These are phyloP conservation scores for Penicillium ochrochloron DNA, from an alignment of 495 filamentous ascomycete genomes.

Conservation along the genomic window DNA sequence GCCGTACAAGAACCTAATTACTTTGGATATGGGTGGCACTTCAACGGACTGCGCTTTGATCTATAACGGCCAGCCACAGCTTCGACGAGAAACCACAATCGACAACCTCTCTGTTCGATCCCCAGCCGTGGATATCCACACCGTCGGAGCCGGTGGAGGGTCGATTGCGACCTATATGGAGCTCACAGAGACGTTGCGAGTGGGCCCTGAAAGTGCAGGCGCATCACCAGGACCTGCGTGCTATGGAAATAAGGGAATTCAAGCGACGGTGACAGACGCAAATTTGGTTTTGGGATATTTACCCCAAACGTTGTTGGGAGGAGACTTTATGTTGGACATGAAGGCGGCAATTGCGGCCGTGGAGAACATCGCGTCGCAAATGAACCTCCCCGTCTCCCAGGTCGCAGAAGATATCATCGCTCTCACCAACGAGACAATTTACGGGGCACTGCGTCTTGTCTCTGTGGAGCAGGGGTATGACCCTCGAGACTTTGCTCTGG, in stretches of 20 bases:
- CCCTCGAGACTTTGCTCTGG: constrained; percentile 55
- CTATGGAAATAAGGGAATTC: constrained; percentile 51
- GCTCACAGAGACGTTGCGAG: constrained; percentile 51
- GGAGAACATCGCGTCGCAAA: constrained; percentile 45
- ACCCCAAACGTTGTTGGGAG: constrained; percentile 49
- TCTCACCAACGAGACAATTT: constrained; percentile 56
- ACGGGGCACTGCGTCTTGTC: constrained; percentile 54
- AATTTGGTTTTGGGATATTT: constrained; percentile 56
- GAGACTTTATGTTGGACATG: constrained; percentile 49
- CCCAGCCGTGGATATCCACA: constrained; percentile 54
- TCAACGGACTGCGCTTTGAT: constrained; percentile 55
- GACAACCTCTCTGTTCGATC: constrained; percentile 51
- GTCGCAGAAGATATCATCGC: constrained; percentile 54
- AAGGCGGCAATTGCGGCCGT: constrained; percentile 43
- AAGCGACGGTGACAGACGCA: constrained; percentile 56
- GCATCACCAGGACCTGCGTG: constrained; percentile 52
- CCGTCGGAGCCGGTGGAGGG: constrained; percentile 55
- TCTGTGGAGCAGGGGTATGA: constrained; percentile 58
- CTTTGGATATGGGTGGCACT: constrained; percentile 57
- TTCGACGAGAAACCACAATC: constrained; percentile 52
- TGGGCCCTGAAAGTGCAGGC: constrained; percentile 56
- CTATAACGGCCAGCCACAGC: constrained; percentile 47
- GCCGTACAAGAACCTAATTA: constrained; percentile 54
- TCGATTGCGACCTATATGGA: constrained; percentile 52
- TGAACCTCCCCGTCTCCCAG: constrained; percentile 46